These are phyloP conservation scores for Coemansia sp. DNA, from an alignment of 192 early-diverging fungal genomes.

Conservation along the genomic window DNA sequence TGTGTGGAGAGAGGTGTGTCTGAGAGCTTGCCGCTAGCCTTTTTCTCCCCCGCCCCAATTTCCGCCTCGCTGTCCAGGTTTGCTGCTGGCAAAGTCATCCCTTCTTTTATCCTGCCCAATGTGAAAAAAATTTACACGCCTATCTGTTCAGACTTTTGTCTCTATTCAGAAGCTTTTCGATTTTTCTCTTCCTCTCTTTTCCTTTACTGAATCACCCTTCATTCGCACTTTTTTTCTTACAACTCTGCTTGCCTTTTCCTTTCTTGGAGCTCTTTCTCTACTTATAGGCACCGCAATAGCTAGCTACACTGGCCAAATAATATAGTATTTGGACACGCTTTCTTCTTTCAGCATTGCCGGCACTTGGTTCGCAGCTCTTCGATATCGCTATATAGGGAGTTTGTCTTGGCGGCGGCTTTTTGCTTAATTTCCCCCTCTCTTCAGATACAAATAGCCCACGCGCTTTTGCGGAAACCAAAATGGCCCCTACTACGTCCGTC, in stretches of 20 bases:
- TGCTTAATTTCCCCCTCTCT: not conserved
- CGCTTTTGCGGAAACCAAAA: constrained; percentile 13
- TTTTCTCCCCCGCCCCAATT: not conserved
- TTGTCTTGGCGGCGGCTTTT: constrained; percentile 7
- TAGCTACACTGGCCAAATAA: constrained; percentile 10
- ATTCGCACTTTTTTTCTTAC: constrained; percentile 9
- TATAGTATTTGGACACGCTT: not conserved
- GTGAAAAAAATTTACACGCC: not conserved
- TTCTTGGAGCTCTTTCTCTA: not conserved
- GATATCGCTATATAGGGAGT: not conserved
- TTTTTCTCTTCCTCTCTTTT: not conserved
- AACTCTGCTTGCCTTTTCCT: constrained; percentile 1
- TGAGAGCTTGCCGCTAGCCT: not conserved
- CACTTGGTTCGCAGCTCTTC: constrained; percentile 5
- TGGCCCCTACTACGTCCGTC: constrained; percentile 36
- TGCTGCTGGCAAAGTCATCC: not conserved
- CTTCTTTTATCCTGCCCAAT: not conserved
- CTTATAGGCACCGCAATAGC: constrained; percentile 2
- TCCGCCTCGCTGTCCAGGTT: not conserved
- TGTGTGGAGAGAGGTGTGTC: not conserved
- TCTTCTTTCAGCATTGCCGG: not conserved
- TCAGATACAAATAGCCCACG: constrained; percentile 7
- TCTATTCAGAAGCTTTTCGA: not conserved
- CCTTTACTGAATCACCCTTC: not conserved
- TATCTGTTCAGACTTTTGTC: not conserved